phyloP scores from a whole-genome alignment of 2,329 filamentous ascomycete species.

The Trichoderma sp. region DNA sequence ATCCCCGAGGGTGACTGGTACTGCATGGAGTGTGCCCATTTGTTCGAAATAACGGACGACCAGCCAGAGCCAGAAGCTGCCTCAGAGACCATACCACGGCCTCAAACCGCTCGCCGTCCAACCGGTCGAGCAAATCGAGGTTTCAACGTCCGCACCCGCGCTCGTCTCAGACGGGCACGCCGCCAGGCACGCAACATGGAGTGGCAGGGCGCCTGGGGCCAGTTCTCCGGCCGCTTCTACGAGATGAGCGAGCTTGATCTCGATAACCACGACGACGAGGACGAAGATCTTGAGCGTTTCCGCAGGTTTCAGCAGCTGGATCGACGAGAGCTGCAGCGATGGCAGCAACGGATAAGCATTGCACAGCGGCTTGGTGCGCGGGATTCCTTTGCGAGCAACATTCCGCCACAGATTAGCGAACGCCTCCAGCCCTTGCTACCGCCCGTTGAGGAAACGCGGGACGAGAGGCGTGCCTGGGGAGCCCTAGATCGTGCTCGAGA shows the following conservation, averaged over 20 bases:
- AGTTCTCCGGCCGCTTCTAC: slow-evolving; percentile 59
- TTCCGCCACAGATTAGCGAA: slow-evolving; percentile 57
- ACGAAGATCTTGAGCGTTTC: slow-evolving; percentile 66
- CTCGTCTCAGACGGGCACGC: slow-evolving; percentile 54
- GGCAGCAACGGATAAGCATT: slow-evolving; percentile 80
- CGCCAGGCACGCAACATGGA: slow-evolving; percentile 69
- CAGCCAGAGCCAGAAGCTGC: slow-evolving; percentile 31
- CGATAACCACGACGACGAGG: slow-evolving; percentile 51
- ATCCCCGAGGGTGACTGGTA: slow-evolving; percentile 83
- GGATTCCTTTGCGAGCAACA: slow-evolving; percentile 65
- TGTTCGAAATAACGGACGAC: slow-evolving; percentile 40
- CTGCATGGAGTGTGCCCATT: slow-evolving; percentile 74
- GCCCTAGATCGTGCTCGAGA: slow-evolving; percentile 83
- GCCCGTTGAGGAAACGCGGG: slow-evolving; percentile 68
- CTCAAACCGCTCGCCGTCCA: slow-evolving; percentile 32
- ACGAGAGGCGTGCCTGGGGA: slow-evolving; percentile 84
- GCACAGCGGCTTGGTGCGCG: slow-evolving; percentile 75
- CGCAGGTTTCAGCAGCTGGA: slow-evolving; percentile 53
- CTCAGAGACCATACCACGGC: slow-evolving; percentile 31
- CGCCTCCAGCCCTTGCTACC: slow-evolving; percentile 58
- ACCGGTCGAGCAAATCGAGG: slow-evolving; percentile 34
- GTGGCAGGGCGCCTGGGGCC: slow-evolving; percentile 84
- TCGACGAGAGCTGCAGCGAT: slow-evolving; percentile 64
- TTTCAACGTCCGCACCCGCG: slow-evolving; percentile 51
- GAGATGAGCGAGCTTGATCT: slow-evolving; percentile 50